Conservation (phyloP, 192 early-diverging fungal genomes). For the Mortierella alpina region DNA sequence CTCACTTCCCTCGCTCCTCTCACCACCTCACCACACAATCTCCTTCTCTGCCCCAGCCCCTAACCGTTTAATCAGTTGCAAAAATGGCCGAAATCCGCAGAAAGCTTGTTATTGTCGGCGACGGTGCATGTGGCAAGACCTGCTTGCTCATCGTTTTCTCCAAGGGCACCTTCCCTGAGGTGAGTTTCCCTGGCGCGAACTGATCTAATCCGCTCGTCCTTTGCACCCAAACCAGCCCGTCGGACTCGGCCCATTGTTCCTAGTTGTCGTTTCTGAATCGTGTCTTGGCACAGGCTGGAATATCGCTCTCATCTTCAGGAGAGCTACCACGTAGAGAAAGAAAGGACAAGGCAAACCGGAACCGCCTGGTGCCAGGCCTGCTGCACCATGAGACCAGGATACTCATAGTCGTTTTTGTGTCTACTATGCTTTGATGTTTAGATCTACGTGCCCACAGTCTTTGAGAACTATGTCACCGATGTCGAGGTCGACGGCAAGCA, state of each 20-base stretch:
- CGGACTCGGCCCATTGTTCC: not conserved
- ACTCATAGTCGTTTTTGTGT: not conserved
- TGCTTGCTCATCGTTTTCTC: slow-evolving; percentile 88
- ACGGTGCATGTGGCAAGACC: slow-evolving; percentile 94
- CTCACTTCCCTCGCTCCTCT: not conserved
- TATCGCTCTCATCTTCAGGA: too few species aligned
- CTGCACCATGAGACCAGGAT: not conserved
- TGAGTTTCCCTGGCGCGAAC: slow-evolving; percentile 39
- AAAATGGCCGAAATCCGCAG: slow-evolving; percentile 75
- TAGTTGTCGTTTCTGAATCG: not conserved
- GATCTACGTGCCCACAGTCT: slow-evolving; percentile 81
- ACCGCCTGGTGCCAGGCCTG: not conserved
- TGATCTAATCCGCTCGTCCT: not conserved
- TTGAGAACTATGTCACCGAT: slow-evolving; percentile 81
- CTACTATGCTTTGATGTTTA: slow-evolving; percentile 16
- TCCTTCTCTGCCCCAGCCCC: not conserved
- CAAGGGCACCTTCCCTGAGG: slow-evolving; percentile 88
- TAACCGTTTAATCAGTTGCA: not conserved
- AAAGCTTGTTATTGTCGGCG: slow-evolving; percentile 95
- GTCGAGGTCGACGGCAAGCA: slow-evolving; percentile 75
- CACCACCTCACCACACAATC: not conserved
- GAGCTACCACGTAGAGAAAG: too few species aligned
- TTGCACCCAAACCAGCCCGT: not conserved
- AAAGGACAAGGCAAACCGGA: too few species aligned
- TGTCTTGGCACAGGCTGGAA: too few species aligned